Evolutionary conservation across 148 eudicot genomes (phyloP).

Genomic region (Cornus suecica): DNA sequence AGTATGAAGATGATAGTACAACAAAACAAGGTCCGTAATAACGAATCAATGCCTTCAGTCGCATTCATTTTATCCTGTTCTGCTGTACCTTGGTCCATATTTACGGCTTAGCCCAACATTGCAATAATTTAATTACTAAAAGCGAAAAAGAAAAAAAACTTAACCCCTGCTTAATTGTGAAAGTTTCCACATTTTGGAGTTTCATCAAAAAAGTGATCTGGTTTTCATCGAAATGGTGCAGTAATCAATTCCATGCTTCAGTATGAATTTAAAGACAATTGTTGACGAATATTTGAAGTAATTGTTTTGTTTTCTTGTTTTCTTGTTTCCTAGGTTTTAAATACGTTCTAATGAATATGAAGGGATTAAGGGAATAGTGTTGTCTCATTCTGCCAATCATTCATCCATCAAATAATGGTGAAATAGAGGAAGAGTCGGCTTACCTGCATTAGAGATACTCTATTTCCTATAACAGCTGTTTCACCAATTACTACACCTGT

Average conservation of each 20-base stretch:
- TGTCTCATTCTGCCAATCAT: not conserved
- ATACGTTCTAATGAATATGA: not conserved
- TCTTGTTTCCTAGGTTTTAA: not conserved
- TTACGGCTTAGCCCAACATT: not conserved
- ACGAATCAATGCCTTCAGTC: not conserved
- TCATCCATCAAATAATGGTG: conserved; percentile 3
- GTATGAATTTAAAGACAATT: not conserved
- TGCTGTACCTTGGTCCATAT: not conserved
- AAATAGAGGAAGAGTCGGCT: not conserved
- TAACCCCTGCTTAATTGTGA: not conserved
- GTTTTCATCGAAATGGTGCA: not conserved
- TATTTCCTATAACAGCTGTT: conserved; percentile 58
- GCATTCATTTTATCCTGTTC: not conserved
- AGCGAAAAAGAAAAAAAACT: too few species aligned
- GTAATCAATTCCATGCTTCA: not conserved
- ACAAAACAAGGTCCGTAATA: not conserved
- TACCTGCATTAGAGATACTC: conserved; percentile 71
- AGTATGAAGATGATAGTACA: not conserved
- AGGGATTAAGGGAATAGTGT: not conserved
- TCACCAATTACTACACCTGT: conserved; percentile 69
- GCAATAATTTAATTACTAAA: too few species aligned
- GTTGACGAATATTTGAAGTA: not conserved
- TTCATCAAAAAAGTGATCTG: not conserved
- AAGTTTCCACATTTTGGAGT: not conserved
- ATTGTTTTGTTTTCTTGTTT: not conserved